Conservation (phyloP, 176 grass and related monocot genomes). For the Neostapfia colusana region DNA sequence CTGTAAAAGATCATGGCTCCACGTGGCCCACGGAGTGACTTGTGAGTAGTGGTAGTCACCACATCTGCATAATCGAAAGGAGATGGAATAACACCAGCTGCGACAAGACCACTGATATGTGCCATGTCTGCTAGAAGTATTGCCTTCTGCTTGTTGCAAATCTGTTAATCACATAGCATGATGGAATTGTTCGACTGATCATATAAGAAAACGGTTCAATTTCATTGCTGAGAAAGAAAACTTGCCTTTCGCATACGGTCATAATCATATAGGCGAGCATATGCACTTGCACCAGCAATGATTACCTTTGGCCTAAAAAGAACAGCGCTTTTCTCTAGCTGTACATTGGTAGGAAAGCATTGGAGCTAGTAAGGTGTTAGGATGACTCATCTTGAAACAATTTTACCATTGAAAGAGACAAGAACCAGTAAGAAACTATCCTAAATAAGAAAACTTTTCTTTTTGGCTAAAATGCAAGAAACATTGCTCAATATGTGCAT, state of each 20-base stretch:
- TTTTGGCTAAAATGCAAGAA: slow-evolving; percentile 10
- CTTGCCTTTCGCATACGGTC: slow-evolving; percentile 78
- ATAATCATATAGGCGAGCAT: slow-evolving; percentile 96
- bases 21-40: slow-evolving; percentile 94
- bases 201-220: neutral
- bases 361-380: slow-evolving; percentile 20
- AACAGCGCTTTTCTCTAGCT: slow-evolving; percentile 91
- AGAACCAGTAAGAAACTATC: slow-evolving; percentile 29
- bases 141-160: slow-evolving; percentile 98
- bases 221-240: slow-evolving; percentile 31
- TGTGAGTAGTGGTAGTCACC: slow-evolving; percentile 97
- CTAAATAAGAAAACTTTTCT: slow-evolving; percentile 20
- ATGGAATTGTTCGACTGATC: slow-evolving; percentile 33
- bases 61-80: slow-evolving; percentile 99
- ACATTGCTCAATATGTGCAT: slow-evolving; percentile 8
- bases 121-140: slow-evolving; percentile 98
- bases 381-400: slow-evolving; percentile 30
- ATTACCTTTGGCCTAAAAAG: slow-evolving; percentile 97
- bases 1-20: slow-evolving; percentile 99
- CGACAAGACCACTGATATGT: slow-evolving; percentile 95
- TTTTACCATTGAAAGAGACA: slow-evolving; percentile 34
- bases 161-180: slow-evolving; percentile 49
- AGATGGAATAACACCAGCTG: slow-evolving; percentile 88
- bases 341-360: slow-evolving; percentile 38
- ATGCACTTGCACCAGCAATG: slow-evolving; percentile 97